Percentiles rank a stretch among this genome's conserved stretches.
phyloP scores from a whole-genome alignment of 2,329 filamentous ascomycete genomes.

The Dactylellina sp. region DNA sequence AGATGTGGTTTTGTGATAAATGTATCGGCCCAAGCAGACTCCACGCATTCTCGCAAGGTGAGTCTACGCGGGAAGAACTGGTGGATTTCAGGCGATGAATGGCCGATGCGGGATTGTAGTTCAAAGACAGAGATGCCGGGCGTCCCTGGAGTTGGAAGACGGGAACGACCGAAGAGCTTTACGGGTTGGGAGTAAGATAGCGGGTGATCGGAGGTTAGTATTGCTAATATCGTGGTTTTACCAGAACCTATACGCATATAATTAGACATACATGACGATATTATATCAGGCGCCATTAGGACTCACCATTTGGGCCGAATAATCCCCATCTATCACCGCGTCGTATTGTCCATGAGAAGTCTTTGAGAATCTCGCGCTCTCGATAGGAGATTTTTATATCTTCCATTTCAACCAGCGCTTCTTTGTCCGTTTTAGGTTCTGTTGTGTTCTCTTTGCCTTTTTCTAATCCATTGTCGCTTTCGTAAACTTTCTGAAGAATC shows the following conservation, averaged over 20 bases:
- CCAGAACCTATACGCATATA: constrained; percentile 73
- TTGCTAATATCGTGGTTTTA: constrained; percentile 91
- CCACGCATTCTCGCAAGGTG: constrained; percentile 78
- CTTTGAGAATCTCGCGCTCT: constrained; percentile 74
- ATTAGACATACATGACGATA: neutral
- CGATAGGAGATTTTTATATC: constrained; percentile 82
- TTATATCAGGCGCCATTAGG: neutral
- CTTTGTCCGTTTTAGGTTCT: constrained; percentile 63
- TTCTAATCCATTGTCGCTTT: neutral
- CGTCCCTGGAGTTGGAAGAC: constrained; percentile 78
- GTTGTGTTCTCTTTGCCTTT: neutral
- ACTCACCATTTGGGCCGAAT: constrained; percentile 83
- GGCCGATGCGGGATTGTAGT: constrained; percentile 87
- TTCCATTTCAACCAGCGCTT: constrained; percentile 85
- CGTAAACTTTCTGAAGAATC: constrained; percentile 59
- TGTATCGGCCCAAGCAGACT: constrained; percentile 91
- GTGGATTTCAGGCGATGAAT: constrained; percentile 93
- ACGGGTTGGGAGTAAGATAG: constrained; percentile 92
- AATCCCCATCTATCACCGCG: constrained; percentile 90
- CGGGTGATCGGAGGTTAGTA: constrained; percentile 95
- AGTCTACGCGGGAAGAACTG: constrained; percentile 86
- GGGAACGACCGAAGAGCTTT: constrained; percentile 82
- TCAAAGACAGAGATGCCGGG: constrained; percentile 90
- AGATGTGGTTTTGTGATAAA: constrained; percentile 79
- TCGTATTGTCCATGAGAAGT: constrained; percentile 86